Evolutionary conservation across 495 filamentous ascomycete genomes (phyloP), one percentile per base, ranked within the genome.

Genomic region (Hyaloscypha bicolor): DNA sequence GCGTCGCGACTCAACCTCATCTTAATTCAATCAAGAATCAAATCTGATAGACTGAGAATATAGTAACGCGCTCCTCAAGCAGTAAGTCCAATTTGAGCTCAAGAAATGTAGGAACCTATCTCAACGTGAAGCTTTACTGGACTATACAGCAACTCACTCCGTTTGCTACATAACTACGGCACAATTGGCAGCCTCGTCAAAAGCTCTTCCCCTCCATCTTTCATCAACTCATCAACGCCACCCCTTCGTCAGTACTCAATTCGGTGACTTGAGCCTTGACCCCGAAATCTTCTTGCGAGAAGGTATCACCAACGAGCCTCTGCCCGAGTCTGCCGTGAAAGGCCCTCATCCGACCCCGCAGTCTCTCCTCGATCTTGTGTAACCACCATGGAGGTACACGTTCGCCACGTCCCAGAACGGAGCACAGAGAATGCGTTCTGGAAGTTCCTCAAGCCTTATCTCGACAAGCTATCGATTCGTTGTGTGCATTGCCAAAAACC

Each of bases 371-470:
- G 16, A 19, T 48, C 42, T 48, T 16, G 14, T 45, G 8, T 16
- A 45, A 45, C 42, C 42, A 16, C 42, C 14, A 81, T 83, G 81
- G 81, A 83, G 60, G 73, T 82, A n/a, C 75, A 79, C 33, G 56
- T 81, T 2, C 67, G 72, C 9, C 78, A 79, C 61, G 62, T 83
- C 12, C 78, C 78, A 22, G 22, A 68, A 3, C 71, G 79, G 22
- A 63, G 69, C 21, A 80, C 66, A 14, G 72, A 79, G 31, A 72
- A 78, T 60, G 67, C 70, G 19, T 62, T 82, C 30, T 69, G 73
- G 33, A 74, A 74, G 1, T 79, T 76, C 39, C 74, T 83, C n/a
- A 62, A 70, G 21, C 73, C 73, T 6, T 52, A 75, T 51, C 69
- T 84, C 30, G 70, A 61, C 4, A 64, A 68, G 1, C 68, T 81